A percentile compares a stretch with the other conserved stretches of the same genome.
Evolutionary conservation across 441 rosid species (phyloP).

Genomic region (Gossypium schwendimanii): DNA sequence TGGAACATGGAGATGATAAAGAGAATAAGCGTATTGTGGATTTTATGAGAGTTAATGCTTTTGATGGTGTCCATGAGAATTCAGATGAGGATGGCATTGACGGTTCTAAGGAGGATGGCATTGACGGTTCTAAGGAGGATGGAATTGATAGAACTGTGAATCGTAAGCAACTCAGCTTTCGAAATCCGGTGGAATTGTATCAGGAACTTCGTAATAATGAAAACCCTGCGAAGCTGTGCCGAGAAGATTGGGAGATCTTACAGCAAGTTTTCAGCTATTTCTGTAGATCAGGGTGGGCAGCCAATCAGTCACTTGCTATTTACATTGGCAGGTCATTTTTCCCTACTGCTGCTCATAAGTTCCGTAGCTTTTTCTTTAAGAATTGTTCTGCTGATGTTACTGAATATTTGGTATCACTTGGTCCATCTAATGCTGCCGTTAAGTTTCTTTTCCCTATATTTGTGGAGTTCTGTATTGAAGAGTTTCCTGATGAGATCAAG

Average conservation of each 20-base stretch:
- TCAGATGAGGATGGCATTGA: neutral
- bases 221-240: constrained; percentile 29
- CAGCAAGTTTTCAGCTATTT: constrained; percentile 45
- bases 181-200: constrained; percentile 52
- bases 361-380: constrained; percentile 42
- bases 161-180: constrained; percentile 22
- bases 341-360: constrained; percentile 58
- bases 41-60: neutral
- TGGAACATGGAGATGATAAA: neutral
- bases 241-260: constrained; percentile 36
- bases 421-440: constrained; percentile 55
- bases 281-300: constrained; percentile 66
- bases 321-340: constrained; percentile 74
- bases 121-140: constrained; percentile 12
- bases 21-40: constrained; percentile 5
- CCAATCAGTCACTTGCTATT: constrained; percentile 75
- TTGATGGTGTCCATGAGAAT: constrained; percentile 8
- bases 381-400: constrained; percentile 43
- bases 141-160: neutral
- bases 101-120: neutral
- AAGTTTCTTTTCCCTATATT: constrained; percentile 74
- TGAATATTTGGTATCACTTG: constrained; percentile 44
- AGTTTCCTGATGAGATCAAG: constrained; percentile 69
- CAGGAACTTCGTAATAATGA: constrained; percentile 34
- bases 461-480: constrained; percentile 72